These are phyloP conservation scores for Penicillium nucicola DNA, from an alignment of 495 filamentous ascomycete species.

Conservation along the genomic window DNA sequence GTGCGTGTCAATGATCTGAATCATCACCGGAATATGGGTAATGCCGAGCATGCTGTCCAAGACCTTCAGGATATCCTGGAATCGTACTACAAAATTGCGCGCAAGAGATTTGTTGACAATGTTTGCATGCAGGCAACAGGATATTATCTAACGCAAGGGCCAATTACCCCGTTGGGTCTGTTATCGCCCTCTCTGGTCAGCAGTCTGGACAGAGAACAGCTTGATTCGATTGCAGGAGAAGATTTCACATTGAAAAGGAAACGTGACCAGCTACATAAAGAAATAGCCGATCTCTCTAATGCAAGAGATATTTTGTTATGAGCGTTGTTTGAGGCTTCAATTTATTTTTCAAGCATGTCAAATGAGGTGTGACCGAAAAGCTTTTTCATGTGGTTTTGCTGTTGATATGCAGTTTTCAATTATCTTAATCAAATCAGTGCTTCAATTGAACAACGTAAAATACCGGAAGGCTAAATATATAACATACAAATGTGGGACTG, in stretches of 20 bases:
- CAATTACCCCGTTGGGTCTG: slow-evolving; percentile 27
- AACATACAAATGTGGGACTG: too few relatives aligned
- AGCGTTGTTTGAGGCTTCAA: too few relatives aligned
- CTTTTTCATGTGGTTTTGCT: too few relatives aligned
- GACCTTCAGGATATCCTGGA: slow-evolving; percentile 58
- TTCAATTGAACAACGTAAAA: too few relatives aligned
- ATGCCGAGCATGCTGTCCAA: slow-evolving; percentile 40
- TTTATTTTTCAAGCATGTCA: too few relatives aligned
- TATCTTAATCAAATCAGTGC: too few relatives aligned
- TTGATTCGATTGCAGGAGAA: slow-evolving; percentile 48
- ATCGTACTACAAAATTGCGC: slow-evolving; percentile 59
- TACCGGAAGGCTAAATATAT: too few relatives aligned
- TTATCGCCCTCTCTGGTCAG: slow-evolving; percentile 36
- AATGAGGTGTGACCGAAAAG: too few relatives aligned
- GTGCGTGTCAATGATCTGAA: slow-evolving; percentile 18
- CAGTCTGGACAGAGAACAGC: slow-evolving; percentile 28
- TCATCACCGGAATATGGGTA: slow-evolving; percentile 31
- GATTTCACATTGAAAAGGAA: slow-evolving; percentile 23
- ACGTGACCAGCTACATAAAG: slow-evolving; percentile 31
- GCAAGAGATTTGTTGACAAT: slow-evolving; percentile 54
- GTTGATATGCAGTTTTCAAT: too few relatives aligned
- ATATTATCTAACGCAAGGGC: slow-evolving; percentile 32
- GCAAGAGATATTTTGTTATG: too few relatives aligned
- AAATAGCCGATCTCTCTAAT: slow-evolving; percentile 33
- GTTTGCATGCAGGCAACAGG: slow-evolving; percentile 45